Percentiles rank a stretch among this genome's conserved stretches.
Conservation (phyloP, 2,329 filamentous ascomycete species). For the Colletotrichum simmondsii region DNA sequence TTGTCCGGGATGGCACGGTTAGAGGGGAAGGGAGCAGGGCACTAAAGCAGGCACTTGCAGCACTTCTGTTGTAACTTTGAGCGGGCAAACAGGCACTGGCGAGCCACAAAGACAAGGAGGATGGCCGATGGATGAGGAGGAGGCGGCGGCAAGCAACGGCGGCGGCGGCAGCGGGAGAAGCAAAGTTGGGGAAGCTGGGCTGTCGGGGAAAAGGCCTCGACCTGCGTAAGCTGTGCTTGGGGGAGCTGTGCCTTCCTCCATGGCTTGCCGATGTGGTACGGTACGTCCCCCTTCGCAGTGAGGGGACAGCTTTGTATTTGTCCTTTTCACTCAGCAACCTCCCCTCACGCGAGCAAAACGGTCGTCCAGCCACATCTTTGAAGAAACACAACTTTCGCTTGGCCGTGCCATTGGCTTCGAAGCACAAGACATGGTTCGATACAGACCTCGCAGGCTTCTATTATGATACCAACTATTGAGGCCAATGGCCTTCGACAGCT, state of each 20-base stretch:
- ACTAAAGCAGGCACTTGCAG: slow-evolving; percentile 24
- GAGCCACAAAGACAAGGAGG: too few relatives aligned
- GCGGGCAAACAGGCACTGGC: not conserved
- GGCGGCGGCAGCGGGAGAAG: not conserved
- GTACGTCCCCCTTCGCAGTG: not conserved
- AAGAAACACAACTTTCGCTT: not conserved
- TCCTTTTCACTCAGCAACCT: not conserved
- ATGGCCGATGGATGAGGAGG: not conserved
- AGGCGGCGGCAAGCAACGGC: not conserved
- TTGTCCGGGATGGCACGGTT: slow-evolving; percentile 28
- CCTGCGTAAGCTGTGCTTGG: not conserved
- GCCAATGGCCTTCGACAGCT: slow-evolving; percentile 38
- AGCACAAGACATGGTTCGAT: slow-evolving; percentile 1
- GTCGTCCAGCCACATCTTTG: not conserved
- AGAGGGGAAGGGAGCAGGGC: slow-evolving; percentile 21
- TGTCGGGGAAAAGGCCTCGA: not conserved
- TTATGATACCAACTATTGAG: slow-evolving; percentile 36
- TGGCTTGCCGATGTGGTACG: not conserved
- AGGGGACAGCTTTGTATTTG: not conserved
- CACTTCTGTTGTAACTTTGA: slow-evolving; percentile 13
- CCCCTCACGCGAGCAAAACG: not conserved
- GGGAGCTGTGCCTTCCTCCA: not conserved
- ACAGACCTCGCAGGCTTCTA: not conserved
- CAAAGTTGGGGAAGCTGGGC: slow-evolving; percentile 27
- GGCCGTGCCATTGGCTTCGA: not conserved